Conservation (phyloP, 495 filamentous ascomycete genomes). For the Neurospora hispaniola region DNA sequence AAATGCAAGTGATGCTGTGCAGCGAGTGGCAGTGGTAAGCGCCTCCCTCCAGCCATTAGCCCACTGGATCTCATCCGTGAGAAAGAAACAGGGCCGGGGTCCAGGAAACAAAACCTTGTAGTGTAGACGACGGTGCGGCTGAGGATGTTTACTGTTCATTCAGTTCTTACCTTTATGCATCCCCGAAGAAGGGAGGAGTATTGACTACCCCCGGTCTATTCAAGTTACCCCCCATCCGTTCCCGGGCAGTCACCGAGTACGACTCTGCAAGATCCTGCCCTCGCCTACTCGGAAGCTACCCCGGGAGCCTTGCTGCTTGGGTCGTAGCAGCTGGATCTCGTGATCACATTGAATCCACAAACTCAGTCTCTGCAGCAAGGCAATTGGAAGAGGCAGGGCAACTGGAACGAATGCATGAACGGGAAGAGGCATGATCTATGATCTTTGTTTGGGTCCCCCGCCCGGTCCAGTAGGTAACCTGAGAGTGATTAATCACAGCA, state of each 20-base stretch:
- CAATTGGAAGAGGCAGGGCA: neutral
- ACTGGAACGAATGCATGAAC: neutral
- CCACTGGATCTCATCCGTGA: no score
- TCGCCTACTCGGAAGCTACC: neutral
- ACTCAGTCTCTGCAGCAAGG: neutral
- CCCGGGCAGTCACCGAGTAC: neutral
- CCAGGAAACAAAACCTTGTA: neutral
- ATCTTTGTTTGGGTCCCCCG: neutral
- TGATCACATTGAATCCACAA: neutral
- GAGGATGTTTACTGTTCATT: neutral
- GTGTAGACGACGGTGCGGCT: neutral
- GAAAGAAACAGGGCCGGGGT: no score
- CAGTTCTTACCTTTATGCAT: neutral
- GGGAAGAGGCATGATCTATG: neutral
- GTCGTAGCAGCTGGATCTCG: neutral
- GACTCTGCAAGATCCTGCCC: neutral
- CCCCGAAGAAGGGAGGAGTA: neutral
- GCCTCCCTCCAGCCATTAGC: no score
- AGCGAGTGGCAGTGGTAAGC: no score
- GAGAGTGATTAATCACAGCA: neutral
- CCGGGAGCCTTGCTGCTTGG: neutral
- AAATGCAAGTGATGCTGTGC: no score
- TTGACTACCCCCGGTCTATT: neutral
- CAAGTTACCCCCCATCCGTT: no score
- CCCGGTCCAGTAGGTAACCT: no score